phyloP scores from a whole-genome alignment of 2,329 filamentous ascomycete genomes.

The Cladosporium austrohemisphaericum region DNA sequence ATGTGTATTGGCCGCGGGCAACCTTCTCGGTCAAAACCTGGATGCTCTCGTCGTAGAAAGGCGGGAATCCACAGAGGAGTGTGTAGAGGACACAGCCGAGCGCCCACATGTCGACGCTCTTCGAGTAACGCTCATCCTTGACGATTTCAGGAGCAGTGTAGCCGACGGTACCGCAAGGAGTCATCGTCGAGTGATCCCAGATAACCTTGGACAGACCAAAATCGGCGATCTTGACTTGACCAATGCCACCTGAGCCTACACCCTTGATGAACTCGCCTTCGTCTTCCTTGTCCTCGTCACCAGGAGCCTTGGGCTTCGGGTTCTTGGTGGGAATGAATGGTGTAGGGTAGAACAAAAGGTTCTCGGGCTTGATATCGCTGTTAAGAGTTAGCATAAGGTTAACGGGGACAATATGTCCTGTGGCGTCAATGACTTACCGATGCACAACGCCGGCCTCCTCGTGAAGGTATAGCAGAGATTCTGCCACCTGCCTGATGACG shows the following conservation, averaged over 20 bases:
- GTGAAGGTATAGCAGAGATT: slow-evolving; percentile 88
- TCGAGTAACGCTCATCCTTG: slow-evolving; percentile 97
- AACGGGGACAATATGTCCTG: background rate
- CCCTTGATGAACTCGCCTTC: slow-evolving; percentile 89
- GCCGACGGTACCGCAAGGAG: slow-evolving; percentile 95
- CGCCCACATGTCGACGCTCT: slow-evolving; percentile 99
- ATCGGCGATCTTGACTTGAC: slow-evolving; percentile 93
- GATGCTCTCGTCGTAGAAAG: slow-evolving; percentile 98
- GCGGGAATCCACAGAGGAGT: slow-evolving; percentile 92
- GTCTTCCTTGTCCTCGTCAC: slow-evolving; percentile 95
- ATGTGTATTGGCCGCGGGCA: slow-evolving; percentile 92
- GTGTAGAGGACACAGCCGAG: slow-evolving; percentile 96
- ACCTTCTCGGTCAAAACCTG: slow-evolving; percentile 97
- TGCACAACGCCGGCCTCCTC: slow-evolving; percentile 95
- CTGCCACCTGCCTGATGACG: slow-evolving; percentile 92
- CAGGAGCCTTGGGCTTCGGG: slow-evolving; percentile 75
- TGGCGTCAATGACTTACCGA: slow-evolving; percentile 59
- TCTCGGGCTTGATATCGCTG: slow-evolving; percentile 98
- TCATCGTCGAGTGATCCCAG: slow-evolving; percentile 98
- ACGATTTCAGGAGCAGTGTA: slow-evolving; percentile 98
- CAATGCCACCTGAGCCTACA: slow-evolving; percentile 82
- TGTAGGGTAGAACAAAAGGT: slow-evolving; percentile 86
- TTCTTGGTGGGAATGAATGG: slow-evolving; percentile 75
- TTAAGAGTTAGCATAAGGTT: slow-evolving; percentile 33
- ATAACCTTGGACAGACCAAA: slow-evolving; percentile 97